A percentile compares a stretch with the other conserved stretches of the same genome.
phyloP scores from a whole-genome alignment of 192 early-diverging fungal genomes.

The Coemansia sp. region DNA sequence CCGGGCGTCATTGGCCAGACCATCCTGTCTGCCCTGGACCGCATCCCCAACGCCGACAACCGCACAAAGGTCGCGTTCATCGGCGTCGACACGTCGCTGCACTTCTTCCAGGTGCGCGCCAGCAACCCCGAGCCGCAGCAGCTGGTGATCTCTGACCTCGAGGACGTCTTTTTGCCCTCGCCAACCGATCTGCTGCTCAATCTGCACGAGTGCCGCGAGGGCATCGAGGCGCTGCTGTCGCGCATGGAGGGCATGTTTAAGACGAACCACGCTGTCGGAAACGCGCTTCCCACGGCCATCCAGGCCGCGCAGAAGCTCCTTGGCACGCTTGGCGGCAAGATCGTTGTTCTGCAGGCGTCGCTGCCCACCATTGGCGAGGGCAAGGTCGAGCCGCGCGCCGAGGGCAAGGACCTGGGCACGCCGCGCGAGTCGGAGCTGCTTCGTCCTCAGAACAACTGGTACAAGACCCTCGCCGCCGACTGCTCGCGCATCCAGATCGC shows the following conservation, averaged over 20 bases:
- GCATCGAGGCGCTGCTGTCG: constrained; percentile 69
- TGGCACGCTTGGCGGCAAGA: constrained; percentile 84
- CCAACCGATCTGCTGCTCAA: constrained; percentile 89
- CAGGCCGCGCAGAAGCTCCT: constrained; percentile 79
- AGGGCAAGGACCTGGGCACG: constrained; percentile 83
- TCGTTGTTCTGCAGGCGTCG: constrained; percentile 74
- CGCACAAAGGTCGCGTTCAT: constrained; percentile 88
- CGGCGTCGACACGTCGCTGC: constrained; percentile 81
- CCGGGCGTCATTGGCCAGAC: constrained; percentile 75
- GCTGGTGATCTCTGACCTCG: constrained; percentile 87
- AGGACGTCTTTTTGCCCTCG: constrained; percentile 84
- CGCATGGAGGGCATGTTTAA: constrained; percentile 82
- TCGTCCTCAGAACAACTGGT: constrained; percentile 80
- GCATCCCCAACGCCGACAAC: constrained; percentile 83
- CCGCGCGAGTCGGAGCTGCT: constrained; percentile 84
- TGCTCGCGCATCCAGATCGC: constrained; percentile 86
- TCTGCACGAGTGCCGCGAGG: constrained; percentile 73
- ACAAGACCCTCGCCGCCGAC: constrained; percentile 89
- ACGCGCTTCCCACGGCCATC: constrained; percentile 78
- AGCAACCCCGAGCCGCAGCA: constrained; percentile 83
- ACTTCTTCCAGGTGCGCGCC: constrained; percentile 85
- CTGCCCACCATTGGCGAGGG: constrained; percentile 83
- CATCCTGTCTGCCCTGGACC: constrained; percentile 77
- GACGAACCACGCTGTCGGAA: constrained; percentile 73
- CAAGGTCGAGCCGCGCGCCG: constrained; percentile 76